A percentile compares a stretch with the other conserved stretches of the same genome.
These are phyloP conservation scores for Schrenkiella parvula DNA, from an alignment of 345 rosid species.

Conservation along the genomic window DNA sequence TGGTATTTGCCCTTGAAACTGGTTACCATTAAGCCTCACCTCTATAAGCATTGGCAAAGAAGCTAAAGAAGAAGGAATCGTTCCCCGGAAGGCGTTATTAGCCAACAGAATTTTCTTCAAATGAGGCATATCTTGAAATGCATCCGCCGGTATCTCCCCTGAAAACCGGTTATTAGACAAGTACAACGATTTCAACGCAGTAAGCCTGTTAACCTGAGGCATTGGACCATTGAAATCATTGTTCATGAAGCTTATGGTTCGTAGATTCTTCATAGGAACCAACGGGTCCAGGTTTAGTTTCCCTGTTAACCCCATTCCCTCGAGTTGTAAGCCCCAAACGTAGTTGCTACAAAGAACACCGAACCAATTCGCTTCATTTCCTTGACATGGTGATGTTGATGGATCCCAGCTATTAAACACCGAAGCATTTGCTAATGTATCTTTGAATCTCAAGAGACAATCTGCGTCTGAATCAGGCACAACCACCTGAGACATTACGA, in stretches of 20 bases:
- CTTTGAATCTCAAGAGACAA: slow-evolving; percentile 38
- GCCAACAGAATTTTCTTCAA: slow-evolving; percentile 61
- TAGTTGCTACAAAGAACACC: slow-evolving; percentile 56
- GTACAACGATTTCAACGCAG: slow-evolving; percentile 44
- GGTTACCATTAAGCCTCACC: slow-evolving; percentile 61
- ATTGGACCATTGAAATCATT: slow-evolving; percentile 50
- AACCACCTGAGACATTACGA: slow-evolving; percentile 12
- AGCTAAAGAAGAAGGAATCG: slow-evolving; percentile 49
- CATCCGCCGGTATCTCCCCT: slow-evolving; percentile 47
- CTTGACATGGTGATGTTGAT: slow-evolving; percentile 40
- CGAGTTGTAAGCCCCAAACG: slow-evolving; percentile 63
- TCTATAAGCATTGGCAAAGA: slow-evolving; percentile 51
- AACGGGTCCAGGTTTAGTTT: slow-evolving; percentile 40
- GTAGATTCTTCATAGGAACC: slow-evolving; percentile 33
- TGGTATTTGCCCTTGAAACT: slow-evolving; percentile 57
- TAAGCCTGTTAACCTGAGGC: slow-evolving; percentile 48
- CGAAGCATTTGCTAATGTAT: slow-evolving; percentile 28
- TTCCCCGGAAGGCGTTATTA: slow-evolving; percentile 53
- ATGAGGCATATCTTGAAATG: slow-evolving; percentile 48
- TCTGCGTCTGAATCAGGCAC: slow-evolving; percentile 36
- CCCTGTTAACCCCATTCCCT: slow-evolving; percentile 47
- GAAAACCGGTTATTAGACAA: slow-evolving; percentile 60
- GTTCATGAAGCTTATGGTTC: slow-evolving; percentile 68
- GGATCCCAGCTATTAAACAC: slow-evolving; percentile 42
- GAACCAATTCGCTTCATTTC: slow-evolving; percentile 45